Percentiles rank a stretch among this genome's conserved stretches.
phyloP scores from a whole-genome alignment of 257 asterid genomes.

The Osmanthus fragrans region DNA sequence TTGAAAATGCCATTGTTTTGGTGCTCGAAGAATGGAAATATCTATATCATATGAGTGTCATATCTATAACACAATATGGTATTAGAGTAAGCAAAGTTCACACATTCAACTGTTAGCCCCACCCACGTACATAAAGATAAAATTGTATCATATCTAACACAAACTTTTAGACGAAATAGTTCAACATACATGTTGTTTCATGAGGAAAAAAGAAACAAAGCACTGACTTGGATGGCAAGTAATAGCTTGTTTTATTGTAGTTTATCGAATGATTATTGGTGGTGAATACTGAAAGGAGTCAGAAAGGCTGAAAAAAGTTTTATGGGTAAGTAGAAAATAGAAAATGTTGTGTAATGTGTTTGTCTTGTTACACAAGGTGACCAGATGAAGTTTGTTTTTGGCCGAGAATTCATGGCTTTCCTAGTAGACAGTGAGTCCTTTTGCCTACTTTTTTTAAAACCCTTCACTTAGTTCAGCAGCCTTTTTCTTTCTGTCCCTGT shows the following conservation, averaged over 20 bases:
- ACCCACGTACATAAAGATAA: no score
- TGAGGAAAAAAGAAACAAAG: not conserved
- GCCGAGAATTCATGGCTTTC: slow-evolving; percentile 44
- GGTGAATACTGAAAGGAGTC: slow-evolving; percentile 17
- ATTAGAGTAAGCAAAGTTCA: not conserved
- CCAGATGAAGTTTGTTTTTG: slow-evolving; percentile 25
- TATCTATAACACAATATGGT: no score
- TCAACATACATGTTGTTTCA: no score
- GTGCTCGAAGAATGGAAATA: slow-evolving; percentile 17
- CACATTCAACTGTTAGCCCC: no score
- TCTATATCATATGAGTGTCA: not conserved
- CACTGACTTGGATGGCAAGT: slow-evolving; percentile 28
- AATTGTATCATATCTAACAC: no score
- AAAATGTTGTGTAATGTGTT: slow-evolving; percentile 31
- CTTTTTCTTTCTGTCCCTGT: not conserved
- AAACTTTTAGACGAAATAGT: no score
- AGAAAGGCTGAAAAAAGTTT: slow-evolving; percentile 21
- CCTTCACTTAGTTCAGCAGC: not conserved
- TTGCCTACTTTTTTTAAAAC: slow-evolving; percentile 12
- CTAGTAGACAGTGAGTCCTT: slow-evolving; percentile 38
- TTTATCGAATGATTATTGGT: slow-evolving; percentile 13
- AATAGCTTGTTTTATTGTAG: slow-evolving; percentile 5
- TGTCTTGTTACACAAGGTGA: slow-evolving; percentile 24
- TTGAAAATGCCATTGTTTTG: slow-evolving; percentile 30
- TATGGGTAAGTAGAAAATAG: slow-evolving; percentile 27